These are phyloP conservation scores for Lippia alba DNA, from an alignment of 305 asterid genomes.

Conservation along the genomic window DNA sequence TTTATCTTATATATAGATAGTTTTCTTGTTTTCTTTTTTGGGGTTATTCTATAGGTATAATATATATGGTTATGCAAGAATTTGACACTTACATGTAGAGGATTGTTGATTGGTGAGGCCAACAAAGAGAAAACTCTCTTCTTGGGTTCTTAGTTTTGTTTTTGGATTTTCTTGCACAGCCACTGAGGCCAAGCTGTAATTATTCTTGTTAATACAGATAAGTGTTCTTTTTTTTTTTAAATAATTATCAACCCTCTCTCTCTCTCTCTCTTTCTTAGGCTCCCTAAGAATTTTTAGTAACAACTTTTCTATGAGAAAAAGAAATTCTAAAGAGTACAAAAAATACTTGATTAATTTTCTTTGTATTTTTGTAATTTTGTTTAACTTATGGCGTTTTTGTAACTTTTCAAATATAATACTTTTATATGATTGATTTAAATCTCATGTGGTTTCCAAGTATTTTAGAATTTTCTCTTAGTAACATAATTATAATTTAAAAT, in stretches of 20 bases:
- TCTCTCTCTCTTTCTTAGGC: background rate
- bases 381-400: too few relatives aligned
- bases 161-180: slow-evolving; percentile 28
- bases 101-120: slow-evolving; percentile 31
- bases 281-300: too few relatives aligned
- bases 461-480: too few relatives aligned
- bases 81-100: background rate
- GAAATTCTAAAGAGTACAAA: too few relatives aligned
- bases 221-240: background rate
- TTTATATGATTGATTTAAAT: too few relatives aligned
- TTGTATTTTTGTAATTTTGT: too few relatives aligned
- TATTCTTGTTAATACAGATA: slow-evolving; percentile 31
- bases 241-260: background rate
- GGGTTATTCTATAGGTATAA: background rate
- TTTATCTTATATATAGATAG: slow-evolving; percentile 5
- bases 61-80: too few relatives aligned
- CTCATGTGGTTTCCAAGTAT: too few relatives aligned
- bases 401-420: too few relatives aligned
- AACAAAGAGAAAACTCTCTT: slow-evolving; percentile 27
- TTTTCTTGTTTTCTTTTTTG: background rate
- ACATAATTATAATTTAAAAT: too few relatives aligned
- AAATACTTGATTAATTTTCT: too few relatives aligned
- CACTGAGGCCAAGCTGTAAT: slow-evolving; percentile 39
- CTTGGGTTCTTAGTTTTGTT: slow-evolving; percentile 8
- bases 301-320: too few relatives aligned